Conservation (phyloP, 2,329 filamentous ascomycete species). For the Penicillium sp. region DNA sequence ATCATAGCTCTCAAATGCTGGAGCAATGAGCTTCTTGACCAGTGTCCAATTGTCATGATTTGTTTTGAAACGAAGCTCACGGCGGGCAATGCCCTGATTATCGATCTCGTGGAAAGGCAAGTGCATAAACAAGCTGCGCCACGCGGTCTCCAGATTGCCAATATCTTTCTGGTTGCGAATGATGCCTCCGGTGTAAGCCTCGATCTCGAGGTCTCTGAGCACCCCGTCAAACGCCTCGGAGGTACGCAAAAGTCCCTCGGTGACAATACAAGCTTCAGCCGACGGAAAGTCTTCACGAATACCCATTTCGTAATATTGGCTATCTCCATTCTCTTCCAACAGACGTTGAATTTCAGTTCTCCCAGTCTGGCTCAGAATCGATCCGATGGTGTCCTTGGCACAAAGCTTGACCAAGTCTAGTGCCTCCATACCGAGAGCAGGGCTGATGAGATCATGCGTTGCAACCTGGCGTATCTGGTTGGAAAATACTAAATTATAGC, state of each 20-base stretch:
- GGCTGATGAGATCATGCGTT: slow-evolving; percentile 35
- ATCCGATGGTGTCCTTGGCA: slow-evolving; percentile 41
- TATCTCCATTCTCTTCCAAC: slow-evolving; percentile 50
- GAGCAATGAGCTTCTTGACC: slow-evolving; percentile 51
- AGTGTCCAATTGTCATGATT: slow-evolving; percentile 55
- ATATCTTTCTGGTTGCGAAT: slow-evolving; percentile 36
- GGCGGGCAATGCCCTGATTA: slow-evolving; percentile 49
- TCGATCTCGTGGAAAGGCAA: slow-evolving; percentile 61
- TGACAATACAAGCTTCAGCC: slow-evolving; percentile 53
- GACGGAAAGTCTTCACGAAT: slow-evolving; percentile 49
- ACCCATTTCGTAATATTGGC: slow-evolving; percentile 51
- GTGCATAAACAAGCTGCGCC: slow-evolving; percentile 54
- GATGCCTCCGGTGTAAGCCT: slow-evolving; percentile 27
- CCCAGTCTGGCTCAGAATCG: slow-evolving; percentile 38
- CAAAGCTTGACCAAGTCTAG: slow-evolving; percentile 37
- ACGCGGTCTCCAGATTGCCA: slow-evolving; percentile 39
- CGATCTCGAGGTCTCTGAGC: slow-evolving; percentile 51
- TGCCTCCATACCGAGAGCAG: slow-evolving; percentile 26
- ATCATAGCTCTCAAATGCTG: slow-evolving; percentile 53
- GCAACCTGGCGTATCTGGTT: slow-evolving; percentile 46
- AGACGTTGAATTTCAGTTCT: slow-evolving; percentile 46
- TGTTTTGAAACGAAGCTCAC: slow-evolving; percentile 45
- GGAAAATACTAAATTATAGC: slow-evolving; percentile 41
- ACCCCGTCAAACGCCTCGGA: slow-evolving; percentile 31
- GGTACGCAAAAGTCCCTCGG: slow-evolving; percentile 47